Evolutionary conservation across 805 yeast genomes (phyloP).

Genomic region (Torulaspora gathmanii): DNA sequence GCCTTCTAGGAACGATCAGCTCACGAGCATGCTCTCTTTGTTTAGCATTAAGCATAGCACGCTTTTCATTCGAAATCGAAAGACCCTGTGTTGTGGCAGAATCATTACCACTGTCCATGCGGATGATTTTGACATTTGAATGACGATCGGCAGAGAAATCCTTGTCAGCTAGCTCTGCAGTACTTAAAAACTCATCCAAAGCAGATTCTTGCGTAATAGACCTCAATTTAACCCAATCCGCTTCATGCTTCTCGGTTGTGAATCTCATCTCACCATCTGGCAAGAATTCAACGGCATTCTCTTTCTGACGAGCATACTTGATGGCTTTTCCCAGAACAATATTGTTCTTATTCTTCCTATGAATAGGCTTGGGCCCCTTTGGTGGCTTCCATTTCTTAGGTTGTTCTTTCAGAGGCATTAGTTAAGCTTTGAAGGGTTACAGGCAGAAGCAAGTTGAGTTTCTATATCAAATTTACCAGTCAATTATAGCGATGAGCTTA

Average conservation of each 20-base stretch:
- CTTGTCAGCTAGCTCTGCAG: slow-evolving; percentile 93
- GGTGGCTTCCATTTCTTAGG: slow-evolving; percentile 82
- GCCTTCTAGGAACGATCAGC: slow-evolving; percentile 89
- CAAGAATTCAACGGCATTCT: slow-evolving; percentile 61
- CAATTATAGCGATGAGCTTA: slow-evolving; percentile 13
- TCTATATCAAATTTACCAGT: neutral
- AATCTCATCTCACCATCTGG: slow-evolving; percentile 89
- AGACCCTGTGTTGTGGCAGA: slow-evolving; percentile 48
- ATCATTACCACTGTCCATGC: slow-evolving; percentile 51
- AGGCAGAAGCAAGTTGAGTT: neutral
- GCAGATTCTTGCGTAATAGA: slow-evolving; percentile 95
- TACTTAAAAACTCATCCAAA: slow-evolving; percentile 86
- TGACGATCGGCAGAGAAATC: slow-evolving; percentile 91
- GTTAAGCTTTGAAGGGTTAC: neutral
- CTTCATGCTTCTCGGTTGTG: slow-evolving; percentile 79
- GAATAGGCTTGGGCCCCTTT: slow-evolving; percentile 88
- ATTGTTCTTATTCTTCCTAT: slow-evolving; percentile 73
- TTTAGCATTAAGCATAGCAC: slow-evolving; percentile 51
- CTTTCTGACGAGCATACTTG: slow-evolving; percentile 64
- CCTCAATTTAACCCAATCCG: slow-evolving; percentile 82
- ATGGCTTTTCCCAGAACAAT: slow-evolving; percentile 85
- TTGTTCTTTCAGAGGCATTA: slow-evolving; percentile 42
- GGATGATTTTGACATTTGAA: slow-evolving; percentile 76
- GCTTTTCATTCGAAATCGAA: slow-evolving; percentile 62
- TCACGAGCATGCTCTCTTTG: slow-evolving; percentile 65